phyloP scores from a whole-genome alignment of 139 green algal species.

The Pedinophyceae sp. region DNA sequence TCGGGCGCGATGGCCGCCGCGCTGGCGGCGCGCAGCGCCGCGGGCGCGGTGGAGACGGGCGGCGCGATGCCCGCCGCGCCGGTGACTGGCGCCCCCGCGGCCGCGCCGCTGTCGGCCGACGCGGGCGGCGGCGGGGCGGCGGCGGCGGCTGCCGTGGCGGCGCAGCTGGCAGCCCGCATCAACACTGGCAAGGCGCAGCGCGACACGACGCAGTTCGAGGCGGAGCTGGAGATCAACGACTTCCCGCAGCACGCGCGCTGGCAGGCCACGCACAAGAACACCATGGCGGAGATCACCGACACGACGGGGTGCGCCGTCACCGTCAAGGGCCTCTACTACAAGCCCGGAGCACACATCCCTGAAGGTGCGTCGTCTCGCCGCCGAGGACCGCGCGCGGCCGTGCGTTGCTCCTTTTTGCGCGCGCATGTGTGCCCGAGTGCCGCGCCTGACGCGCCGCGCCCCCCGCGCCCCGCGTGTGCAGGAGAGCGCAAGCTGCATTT shows the following conservation, averaged over 20 bases:
- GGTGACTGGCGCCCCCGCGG: conserved; percentile 7
- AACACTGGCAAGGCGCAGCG: no score
- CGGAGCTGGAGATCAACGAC: conserved; percentile 97
- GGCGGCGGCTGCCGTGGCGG: conserved; percentile 4
- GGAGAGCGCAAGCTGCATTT: conserved; percentile 90
- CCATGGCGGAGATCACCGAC: conserved; percentile 65
- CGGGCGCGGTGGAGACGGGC: conserved; percentile 6
- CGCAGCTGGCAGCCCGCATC: no score
- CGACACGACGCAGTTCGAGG: conserved; percentile 48
- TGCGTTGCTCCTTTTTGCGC: background rate
- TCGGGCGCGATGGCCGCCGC: conserved; percentile 1
- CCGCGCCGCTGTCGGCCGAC: conserved; percentile 5
- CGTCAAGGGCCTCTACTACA: conserved; percentile 63
- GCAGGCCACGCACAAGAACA: conserved; percentile 88
- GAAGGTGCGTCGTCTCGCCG: conserved; percentile 6
- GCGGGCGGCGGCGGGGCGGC: conserved; percentile 2
- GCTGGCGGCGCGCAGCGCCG: background rate
- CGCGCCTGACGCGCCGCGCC: background rate
- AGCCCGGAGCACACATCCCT: conserved; percentile 21
- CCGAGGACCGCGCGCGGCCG: background rate
- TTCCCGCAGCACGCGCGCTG: conserved; percentile 91
- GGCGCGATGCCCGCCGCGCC: background rate
- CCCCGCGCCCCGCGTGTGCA: conserved; percentile 28
- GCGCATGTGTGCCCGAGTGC: background rate
- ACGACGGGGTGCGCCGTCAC: conserved; percentile 72